These are phyloP conservation scores for Fusarium succisae DNA, from an alignment of 2,329 filamentous ascomycete species.

Conservation along the genomic window DNA sequence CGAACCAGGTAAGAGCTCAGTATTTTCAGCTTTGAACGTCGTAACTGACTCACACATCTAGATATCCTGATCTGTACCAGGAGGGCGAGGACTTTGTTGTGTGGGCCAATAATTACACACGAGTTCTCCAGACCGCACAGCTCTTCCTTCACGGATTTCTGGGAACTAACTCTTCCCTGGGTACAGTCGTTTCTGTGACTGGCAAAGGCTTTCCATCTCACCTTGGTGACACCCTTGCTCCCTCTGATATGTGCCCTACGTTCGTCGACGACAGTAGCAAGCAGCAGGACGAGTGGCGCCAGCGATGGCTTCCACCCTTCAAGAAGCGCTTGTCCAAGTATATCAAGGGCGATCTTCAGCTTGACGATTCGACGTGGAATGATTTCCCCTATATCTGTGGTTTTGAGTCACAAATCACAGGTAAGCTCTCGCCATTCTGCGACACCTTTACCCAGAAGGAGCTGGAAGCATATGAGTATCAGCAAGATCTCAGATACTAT, in stretches of 20 bases:
- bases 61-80: conserved; percentile 60
- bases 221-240: conserved; percentile 69
- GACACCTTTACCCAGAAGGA: conserved; percentile 69
- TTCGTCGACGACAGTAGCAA: conserved; percentile 65
- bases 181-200: conserved; percentile 67
- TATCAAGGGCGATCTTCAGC: conserved; percentile 63
- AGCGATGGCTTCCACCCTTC: conserved; percentile 62
- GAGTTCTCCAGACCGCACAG: conserved; percentile 69
- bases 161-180: conserved; percentile 62
- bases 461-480: conserved; percentile 71
- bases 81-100: conserved; percentile 63
- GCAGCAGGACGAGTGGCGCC: conserved; percentile 58
- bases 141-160: conserved; percentile 70
- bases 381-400: conserved; percentile 76
- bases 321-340: conserved; percentile 62
- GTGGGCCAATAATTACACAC: conserved; percentile 73
- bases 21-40: fast-evolving
- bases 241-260: conserved; percentile 70
- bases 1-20: conserved; percentile 50
- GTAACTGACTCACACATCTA: conserved; percentile 9
- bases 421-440: conserved; percentile 69
- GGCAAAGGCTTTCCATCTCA: conserved; percentile 60
- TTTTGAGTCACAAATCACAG: conserved; percentile 75
- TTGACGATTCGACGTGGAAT: conserved; percentile 62
- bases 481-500: conserved; percentile 74